Conservation (phyloP, 805 yeast species). For the Hyphopichia homilentoma region DNA sequence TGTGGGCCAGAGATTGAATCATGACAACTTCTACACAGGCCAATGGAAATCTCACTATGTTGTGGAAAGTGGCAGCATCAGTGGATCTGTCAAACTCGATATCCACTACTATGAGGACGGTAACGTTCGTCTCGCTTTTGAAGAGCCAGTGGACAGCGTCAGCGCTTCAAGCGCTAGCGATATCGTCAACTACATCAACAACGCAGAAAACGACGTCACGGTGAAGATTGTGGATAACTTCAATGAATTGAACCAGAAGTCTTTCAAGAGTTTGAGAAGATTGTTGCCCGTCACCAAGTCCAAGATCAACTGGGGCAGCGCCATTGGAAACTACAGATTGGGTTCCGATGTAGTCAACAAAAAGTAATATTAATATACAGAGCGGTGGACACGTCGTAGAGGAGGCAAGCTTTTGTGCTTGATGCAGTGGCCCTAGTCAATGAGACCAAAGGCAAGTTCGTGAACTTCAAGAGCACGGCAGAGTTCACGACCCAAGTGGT, state of each 20-base stretch:
- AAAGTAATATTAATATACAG: no score
- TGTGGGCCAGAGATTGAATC: slow-evolving; percentile 68
- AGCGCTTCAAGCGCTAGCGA: slow-evolving; percentile 18
- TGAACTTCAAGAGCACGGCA: no score
- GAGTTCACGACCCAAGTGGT: no score
- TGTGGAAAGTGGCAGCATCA: slow-evolving; percentile 33
- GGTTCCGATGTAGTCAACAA: slow-evolving; percentile 70
- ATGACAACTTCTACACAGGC: slow-evolving; percentile 84
- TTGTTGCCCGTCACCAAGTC: slow-evolving; percentile 89
- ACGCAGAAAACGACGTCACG: slow-evolving; percentile 59
- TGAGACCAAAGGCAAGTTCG: no score
- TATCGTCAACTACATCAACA: slow-evolving; percentile 46
- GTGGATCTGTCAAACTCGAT: slow-evolving; percentile 61
- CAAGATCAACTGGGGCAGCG: slow-evolving; percentile 91
- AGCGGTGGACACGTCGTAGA: no score
- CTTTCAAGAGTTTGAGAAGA: slow-evolving; percentile 83
- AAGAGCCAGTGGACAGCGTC: slow-evolving; percentile 26
- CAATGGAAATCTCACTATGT: slow-evolving; percentile 74
- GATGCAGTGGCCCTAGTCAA: no score
- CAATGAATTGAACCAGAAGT: slow-evolving; percentile 67
- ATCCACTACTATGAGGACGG: slow-evolving; percentile 97
- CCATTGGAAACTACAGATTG: slow-evolving; percentile 82
- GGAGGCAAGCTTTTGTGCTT: no score
- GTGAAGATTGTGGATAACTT: slow-evolving; percentile 58
- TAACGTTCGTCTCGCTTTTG: slow-evolving; percentile 69